A percentile compares a stretch with the other conserved stretches of the same genome.
phyloP scores from a whole-genome alignment of 2,329 filamentous ascomycete species.

The Pseudogymnoascus sp. region DNA sequence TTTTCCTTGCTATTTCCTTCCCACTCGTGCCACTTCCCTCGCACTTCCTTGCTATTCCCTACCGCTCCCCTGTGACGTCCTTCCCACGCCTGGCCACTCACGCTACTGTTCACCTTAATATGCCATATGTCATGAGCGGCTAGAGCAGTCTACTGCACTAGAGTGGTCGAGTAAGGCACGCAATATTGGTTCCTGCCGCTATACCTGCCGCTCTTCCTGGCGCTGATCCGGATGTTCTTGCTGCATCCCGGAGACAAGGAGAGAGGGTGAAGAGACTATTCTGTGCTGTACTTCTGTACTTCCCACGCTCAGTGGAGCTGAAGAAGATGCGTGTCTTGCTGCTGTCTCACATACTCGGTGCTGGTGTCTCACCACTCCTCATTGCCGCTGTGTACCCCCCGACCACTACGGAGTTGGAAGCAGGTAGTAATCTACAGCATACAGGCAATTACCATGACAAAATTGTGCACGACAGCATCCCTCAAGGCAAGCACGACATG shows the following conservation, averaged over 20 bases:
- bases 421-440: not conserved
- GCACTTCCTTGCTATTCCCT: not conserved
- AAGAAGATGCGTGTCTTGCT: constrained; percentile 4
- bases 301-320: not conserved
- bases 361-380: not conserved
- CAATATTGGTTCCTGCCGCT: not conserved
- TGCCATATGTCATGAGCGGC: not conserved
- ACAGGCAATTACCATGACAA: not conserved
- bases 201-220: not conserved
- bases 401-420: not conserved
- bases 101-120: not conserved
- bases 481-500: not conserved
- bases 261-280: not conserved
- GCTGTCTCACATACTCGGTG: constrained; percentile 4
- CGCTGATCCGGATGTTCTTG: not conserved
- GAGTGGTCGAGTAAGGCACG: not conserved
- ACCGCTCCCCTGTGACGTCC: not conserved
- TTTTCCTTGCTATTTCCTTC: not conserved
- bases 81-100: not conserved
- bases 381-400: not conserved
- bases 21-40: not conserved
- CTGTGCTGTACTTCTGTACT: not conserved
- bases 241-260: not conserved
- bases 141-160: not conserved
- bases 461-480: not conserved